Percentiles rank a stretch among this genome's conserved stretches.
Conservation (phyloP, 495 filamentous ascomycete genomes). For the Darksidea phi region DNA sequence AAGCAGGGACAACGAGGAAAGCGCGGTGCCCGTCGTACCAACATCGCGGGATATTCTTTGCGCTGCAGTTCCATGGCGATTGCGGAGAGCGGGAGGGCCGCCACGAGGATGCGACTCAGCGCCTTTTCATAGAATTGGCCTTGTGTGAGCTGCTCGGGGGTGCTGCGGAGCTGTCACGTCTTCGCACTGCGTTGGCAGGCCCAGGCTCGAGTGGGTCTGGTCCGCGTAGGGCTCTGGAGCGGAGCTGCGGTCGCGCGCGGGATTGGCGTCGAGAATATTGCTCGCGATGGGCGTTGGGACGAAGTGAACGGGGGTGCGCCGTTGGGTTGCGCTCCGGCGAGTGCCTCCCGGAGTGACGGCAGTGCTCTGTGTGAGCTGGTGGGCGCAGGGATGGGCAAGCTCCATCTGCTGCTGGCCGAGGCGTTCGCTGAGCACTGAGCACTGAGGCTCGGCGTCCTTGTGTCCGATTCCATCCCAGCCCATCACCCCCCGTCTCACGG, state of each 20-base stretch:
- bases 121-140: slow-evolving; percentile 29
- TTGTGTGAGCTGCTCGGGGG: slow-evolving; percentile 13
- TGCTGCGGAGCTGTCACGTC: slow-evolving; percentile 26
- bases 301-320: slow-evolving; percentile 7
- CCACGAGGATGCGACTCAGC: slow-evolving; percentile 12
- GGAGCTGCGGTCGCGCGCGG: slow-evolving; percentile 13
- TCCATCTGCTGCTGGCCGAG: no score
- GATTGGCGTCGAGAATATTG: slow-evolving; percentile 8
- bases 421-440: background rate
- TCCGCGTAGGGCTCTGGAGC: slow-evolving; percentile 13
- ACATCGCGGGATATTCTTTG: slow-evolving; percentile 91
- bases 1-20: slow-evolving; percentile 31
- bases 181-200: slow-evolving; percentile 28
- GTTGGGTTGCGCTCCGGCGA: background rate
- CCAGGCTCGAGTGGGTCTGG: slow-evolving; percentile 1
- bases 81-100: slow-evolving; percentile 18
- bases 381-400: no score
- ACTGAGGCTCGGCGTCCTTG: slow-evolving; percentile 1
- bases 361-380: no score
- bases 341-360: no score
- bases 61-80: slow-evolving; percentile 73
- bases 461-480: no score
- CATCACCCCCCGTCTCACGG: background rate
- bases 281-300: background rate
- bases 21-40: slow-evolving; percentile 61